Percentiles rank a stretch among this genome's conserved stretches.
These are phyloP conservation scores for Candida methanosorbosa DNA, from an alignment of 805 yeast species.

Conservation along the genomic window DNA sequence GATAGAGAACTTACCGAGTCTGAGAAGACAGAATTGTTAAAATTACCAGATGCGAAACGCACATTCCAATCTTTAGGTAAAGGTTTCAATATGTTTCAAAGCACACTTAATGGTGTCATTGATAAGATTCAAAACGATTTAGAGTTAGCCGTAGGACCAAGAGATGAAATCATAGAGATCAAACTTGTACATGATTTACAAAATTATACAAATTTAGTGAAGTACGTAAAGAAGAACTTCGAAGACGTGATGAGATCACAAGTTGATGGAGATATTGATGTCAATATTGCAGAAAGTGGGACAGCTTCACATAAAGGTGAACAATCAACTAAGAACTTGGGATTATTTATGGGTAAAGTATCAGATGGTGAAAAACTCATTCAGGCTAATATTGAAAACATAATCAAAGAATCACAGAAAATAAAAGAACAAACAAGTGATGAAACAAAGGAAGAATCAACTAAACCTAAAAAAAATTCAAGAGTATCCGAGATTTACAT, in stretches of 20 bases:
- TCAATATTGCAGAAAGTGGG: slow-evolving; percentile 46
- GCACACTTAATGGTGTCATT: slow-evolving; percentile 29
- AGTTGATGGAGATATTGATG: slow-evolving; percentile 70
- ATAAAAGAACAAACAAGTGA: slow-evolving; percentile 2
- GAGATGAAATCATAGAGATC: slow-evolving; percentile 49
- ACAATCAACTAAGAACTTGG: slow-evolving; percentile 37
- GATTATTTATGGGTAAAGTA: slow-evolving; percentile 65
- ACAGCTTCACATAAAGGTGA: slow-evolving; percentile 16
- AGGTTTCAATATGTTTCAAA: slow-evolving; percentile 22
- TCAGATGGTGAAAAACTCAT: slow-evolving; percentile 86
- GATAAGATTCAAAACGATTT: slow-evolving; percentile 26
- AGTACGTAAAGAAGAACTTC: slow-evolving; percentile 44
- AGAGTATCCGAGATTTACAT: slow-evolving; percentile 20
- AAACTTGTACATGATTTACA: slow-evolving; percentile 62
- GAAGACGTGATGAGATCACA: slow-evolving; percentile 54
- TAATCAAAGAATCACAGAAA: slow-evolving; percentile 38
- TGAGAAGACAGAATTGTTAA: slow-evolving; percentile 17
- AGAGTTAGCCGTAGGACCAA: slow-evolving; percentile 9
- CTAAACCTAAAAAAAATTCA: slow-evolving; percentile 3
- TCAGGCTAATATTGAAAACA: slow-evolving; percentile 75
- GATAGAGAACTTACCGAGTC: slow-evolving; percentile 25
- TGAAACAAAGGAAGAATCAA: slow-evolving; percentile 4
- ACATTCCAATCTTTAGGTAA: slow-evolving; percentile 28
- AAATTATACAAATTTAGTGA: slow-evolving; percentile 40
- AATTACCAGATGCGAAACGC: slow-evolving; percentile 22